Percentiles rank a stretch among this genome's conserved stretches.
These are phyloP conservation scores for Pulveroboletus sp. DNA, from an alignment of 768 basidiomycete species.

Conservation along the genomic window DNA sequence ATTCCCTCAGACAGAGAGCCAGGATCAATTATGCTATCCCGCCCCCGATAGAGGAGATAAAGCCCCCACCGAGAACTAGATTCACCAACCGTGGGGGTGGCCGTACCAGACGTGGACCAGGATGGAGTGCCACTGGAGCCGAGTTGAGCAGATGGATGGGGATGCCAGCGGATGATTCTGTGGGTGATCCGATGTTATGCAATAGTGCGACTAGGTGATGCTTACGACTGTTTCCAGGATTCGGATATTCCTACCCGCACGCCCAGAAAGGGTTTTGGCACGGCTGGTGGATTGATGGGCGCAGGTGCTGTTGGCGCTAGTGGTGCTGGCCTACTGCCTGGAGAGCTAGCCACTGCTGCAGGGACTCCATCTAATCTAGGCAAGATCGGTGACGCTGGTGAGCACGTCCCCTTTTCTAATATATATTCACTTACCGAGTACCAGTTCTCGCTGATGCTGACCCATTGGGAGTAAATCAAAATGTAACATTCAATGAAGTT, in stretches of 20 bases:
- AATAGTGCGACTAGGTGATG: neutral
- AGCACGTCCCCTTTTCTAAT: conserved; percentile 21
- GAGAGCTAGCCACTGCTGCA: conserved; percentile 54
- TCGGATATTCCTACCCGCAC: conserved; percentile 66
- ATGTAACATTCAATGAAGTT: conserved; percentile 94
- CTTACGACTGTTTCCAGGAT: conserved; percentile 41
- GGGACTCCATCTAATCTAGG: conserved; percentile 85
- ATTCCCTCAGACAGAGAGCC: conserved; percentile 57
- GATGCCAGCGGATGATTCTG: conserved; percentile 66
- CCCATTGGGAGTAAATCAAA: conserved; percentile 88
- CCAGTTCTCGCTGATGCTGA: conserved; percentile 90
- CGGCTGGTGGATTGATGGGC: conserved; percentile 48
- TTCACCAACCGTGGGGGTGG: conserved; percentile 37
- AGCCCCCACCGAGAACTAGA: conserved; percentile 33
- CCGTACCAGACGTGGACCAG: conserved; percentile 46
- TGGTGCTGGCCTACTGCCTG: conserved; percentile 45
- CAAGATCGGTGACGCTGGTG: conserved; percentile 75
- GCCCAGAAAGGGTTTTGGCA: conserved; percentile 62
- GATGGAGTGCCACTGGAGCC: conserved; percentile 77
- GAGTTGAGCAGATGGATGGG: conserved; percentile 78
- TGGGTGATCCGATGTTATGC: conserved; percentile 23
- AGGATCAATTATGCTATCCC: conserved; percentile 78
- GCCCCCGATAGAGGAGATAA: conserved; percentile 72
- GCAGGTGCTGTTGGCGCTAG: conserved; percentile 32
- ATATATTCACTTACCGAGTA: conserved; percentile 8